Conservation (phyloP, 768 basidiomycete species). For the Phylloporus sp. region DNA sequence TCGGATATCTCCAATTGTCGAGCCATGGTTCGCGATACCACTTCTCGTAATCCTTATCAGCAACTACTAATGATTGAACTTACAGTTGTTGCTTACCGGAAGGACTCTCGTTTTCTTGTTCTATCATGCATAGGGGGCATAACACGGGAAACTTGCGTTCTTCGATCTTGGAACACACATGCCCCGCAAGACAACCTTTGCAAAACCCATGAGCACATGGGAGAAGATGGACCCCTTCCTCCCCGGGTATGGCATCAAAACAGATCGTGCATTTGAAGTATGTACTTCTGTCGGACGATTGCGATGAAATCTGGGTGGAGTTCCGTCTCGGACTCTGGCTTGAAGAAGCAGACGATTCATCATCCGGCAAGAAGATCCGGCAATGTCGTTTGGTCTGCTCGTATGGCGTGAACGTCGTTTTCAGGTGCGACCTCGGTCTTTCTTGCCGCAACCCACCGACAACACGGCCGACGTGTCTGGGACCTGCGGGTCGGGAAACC, state of each 20-base stretch:
- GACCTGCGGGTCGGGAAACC: background rate
- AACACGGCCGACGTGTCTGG: background rate
- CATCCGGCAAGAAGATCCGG: constrained; percentile 22
- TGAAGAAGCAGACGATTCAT: constrained; percentile 1
- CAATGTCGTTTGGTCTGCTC: constrained; percentile 25
- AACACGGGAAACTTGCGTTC: constrained; percentile 54
- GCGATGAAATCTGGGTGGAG: background rate
- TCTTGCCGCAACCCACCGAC: background rate
- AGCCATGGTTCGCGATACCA: constrained; percentile 34
- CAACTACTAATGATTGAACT: background rate
- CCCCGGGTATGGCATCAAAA: constrained; percentile 42
- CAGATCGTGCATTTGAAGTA: constrained; percentile 54
- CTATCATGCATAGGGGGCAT: constrained; percentile 53
- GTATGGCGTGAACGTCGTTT: constrained; percentile 7
- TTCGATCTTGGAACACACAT: constrained; percentile 44
- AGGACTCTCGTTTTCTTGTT: constrained; percentile 25
- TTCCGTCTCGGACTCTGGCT: background rate
- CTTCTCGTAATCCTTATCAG: constrained; percentile 26
- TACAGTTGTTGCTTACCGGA: constrained; percentile 28
- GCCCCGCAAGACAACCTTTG: constrained; percentile 43
- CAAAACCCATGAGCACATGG: constrained; percentile 54
- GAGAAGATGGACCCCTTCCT: constrained; percentile 36
- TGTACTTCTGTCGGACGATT: constrained; percentile 6
- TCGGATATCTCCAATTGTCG: constrained; percentile 41
- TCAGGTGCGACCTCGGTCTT: constrained; percentile 4